Percentiles rank a stretch among this genome's conserved stretches.
phyloP scores from a whole-genome alignment of 2,329 filamentous ascomycete species.

The Pseudocercospora eumusae region DNA sequence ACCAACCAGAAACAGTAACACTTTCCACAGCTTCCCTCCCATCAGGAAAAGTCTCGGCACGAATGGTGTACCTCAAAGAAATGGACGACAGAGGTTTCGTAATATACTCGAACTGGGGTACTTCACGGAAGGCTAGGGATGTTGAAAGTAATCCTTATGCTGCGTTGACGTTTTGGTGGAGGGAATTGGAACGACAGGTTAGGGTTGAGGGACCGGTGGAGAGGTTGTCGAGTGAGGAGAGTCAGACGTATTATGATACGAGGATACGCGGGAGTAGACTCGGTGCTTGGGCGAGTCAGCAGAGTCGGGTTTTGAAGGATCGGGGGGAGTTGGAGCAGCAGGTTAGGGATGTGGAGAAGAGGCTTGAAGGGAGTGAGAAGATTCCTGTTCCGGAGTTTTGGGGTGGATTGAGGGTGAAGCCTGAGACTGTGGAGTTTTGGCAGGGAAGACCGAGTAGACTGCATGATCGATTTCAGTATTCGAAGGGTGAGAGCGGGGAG shows the following conservation, averaged over 20 bases:
- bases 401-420: slow-evolving; percentile 85
- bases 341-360: slow-evolving; percentile 74
- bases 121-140: slow-evolving; percentile 68
- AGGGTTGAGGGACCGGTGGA: slow-evolving; percentile 78
- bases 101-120: slow-evolving; percentile 90
- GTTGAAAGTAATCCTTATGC: slow-evolving; percentile 74
- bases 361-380: slow-evolving; percentile 71
- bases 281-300: slow-evolving; percentile 89
- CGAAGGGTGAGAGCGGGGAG: slow-evolving; percentile 53
- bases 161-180: slow-evolving; percentile 89
- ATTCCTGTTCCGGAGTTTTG: slow-evolving; percentile 94
- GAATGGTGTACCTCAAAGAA: slow-evolving; percentile 94
- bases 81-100: slow-evolving; percentile 82
- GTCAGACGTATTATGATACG: slow-evolving; percentile 65
- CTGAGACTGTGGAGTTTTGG: slow-evolving; percentile 91
- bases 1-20: slow-evolving; percentile 84
- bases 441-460: slow-evolving; percentile 86
- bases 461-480: slow-evolving; percentile 92
- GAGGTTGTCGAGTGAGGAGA: slow-evolving; percentile 69
- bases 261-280: slow-evolving; percentile 77
- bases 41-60: slow-evolving; percentile 78
- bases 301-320: slow-evolving; percentile 74
- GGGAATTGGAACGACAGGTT: slow-evolving; percentile 81
- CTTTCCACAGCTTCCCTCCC: slow-evolving; percentile 83
- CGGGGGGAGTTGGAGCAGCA: slow-evolving; percentile 72